phyloP scores from a whole-genome alignment of 2,329 filamentous ascomycete genomes.

The Fusarium caatingaense region DNA sequence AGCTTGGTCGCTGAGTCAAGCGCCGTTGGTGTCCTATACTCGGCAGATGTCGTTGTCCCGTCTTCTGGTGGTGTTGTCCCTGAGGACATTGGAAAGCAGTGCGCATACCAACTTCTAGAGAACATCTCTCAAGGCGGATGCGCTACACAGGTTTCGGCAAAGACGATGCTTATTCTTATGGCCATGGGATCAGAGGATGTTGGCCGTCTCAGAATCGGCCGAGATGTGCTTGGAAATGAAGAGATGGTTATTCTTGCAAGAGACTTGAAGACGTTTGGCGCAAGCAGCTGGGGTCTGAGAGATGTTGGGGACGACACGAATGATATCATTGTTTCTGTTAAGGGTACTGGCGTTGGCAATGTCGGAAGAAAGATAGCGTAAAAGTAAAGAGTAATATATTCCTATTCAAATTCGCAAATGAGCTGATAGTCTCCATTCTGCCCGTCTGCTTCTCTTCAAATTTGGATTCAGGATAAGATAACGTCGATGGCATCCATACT shows the following conservation, averaged over 20 bases:
- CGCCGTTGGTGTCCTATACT: conserved; percentile 82
- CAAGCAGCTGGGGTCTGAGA: conserved; percentile 89
- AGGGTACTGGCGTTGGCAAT: conserved; percentile 93
- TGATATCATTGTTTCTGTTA: conserved; percentile 89
- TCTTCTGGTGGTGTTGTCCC: conserved; percentile 84
- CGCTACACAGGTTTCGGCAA: conserved; percentile 76
- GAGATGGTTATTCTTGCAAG: conserved; percentile 82
- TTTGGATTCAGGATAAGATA: background rate
- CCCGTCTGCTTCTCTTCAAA: too few relatives aligned
- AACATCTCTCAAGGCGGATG: conserved; percentile 85
- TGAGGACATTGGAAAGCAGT: conserved; percentile 89
- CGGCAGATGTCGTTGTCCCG: conserved; percentile 82
- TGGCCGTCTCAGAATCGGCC: conserved; percentile 83
- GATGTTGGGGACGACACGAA: conserved; percentile 74
- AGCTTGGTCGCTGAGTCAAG: conserved; percentile 93
- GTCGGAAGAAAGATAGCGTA: conserved; percentile 88
- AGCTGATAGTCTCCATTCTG: background rate
- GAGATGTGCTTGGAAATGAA: conserved; percentile 83
- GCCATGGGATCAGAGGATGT: conserved; percentile 98
- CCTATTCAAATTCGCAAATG: conserved; percentile 25
- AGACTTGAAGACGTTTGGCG: conserved; percentile 89
- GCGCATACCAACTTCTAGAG: conserved; percentile 90
- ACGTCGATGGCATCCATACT: background rate
- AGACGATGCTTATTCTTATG: conserved; percentile 88
- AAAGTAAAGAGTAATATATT: conserved; percentile 41